phyloP scores from a whole-genome alignment of 2,329 filamentous ascomycete genomes.

The Monosporascus sp. region DNA sequence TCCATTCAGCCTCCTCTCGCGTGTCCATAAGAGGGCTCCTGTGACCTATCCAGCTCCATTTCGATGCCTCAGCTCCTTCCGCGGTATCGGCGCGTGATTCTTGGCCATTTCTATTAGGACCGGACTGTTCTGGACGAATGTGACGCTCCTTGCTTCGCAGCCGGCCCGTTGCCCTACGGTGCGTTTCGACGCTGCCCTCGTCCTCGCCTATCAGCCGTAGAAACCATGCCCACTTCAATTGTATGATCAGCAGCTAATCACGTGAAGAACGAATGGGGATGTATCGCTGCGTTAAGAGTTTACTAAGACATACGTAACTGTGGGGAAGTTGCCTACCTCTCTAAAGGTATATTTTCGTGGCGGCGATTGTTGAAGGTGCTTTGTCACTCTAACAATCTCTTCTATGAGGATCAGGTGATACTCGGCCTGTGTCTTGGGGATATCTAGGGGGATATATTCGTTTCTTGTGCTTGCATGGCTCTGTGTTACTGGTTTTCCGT shows the following conservation, averaged over 20 bases:
- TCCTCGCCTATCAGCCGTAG: slow-evolving; percentile 70
- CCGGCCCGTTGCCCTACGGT: slow-evolving; percentile 32
- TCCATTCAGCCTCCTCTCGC: slow-evolving; percentile 67
- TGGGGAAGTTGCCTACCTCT: slow-evolving; percentile 6
- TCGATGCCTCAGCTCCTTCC: slow-evolving; percentile 15
- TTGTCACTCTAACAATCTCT: slow-evolving; percentile 62
- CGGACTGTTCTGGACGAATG: slow-evolving; percentile 12
- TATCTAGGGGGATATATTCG: slow-evolving; percentile 33
- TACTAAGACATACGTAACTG: neutral
- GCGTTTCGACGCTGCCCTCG: slow-evolving; percentile 45
- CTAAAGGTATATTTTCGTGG: slow-evolving; percentile 64
- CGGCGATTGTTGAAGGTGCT: slow-evolving; percentile 53
- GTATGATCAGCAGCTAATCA: slow-evolving; percentile 1
- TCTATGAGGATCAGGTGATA: slow-evolving; percentile 64
- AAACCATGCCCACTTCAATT: slow-evolving; percentile 80
- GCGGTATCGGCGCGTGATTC: neutral
- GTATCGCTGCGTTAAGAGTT: neutral
- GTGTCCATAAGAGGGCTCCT: slow-evolving; percentile 65
- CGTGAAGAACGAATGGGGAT: neutral
- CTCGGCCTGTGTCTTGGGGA: slow-evolving; percentile 38
- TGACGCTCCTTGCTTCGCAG: slow-evolving; percentile 1
- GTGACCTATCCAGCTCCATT: slow-evolving; percentile 71
- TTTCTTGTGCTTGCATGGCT: slow-evolving; percentile 23
- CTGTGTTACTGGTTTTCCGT: slow-evolving; percentile 31
- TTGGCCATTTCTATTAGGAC: slow-evolving; percentile 2